Base-by-base conservation (phyloP, 352 stramenopile genomes). In the Aphanomyces invadans region DNA sequence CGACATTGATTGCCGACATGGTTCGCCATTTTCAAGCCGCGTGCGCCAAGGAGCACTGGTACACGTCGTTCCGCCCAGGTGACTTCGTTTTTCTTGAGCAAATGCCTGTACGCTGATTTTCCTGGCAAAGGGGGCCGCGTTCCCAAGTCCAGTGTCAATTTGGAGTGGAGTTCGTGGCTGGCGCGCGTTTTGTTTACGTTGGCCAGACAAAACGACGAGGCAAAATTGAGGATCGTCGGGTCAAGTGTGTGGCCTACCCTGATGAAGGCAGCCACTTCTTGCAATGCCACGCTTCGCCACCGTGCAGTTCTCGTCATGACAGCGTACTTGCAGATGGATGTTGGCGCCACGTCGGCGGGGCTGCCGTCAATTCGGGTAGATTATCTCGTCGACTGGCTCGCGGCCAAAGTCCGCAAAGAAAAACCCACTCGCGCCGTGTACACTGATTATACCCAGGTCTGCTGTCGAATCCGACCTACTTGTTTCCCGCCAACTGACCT, bases 371-470 rank as follows among this genome's bases (percentile, higher is more conserved):
- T 55, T n/a, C 29, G 29, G 5, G 10, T 65, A 2, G 39, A 65
- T 7, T 31, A 54, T 36, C 21, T 65, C 7, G 26, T 65, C 29
- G 59, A 65, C n/a, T 65, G 59, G 59, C 59, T 65, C 46, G 59
- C 31, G 19, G 46, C 21, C 2, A 55, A 55, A 52, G n/a, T 65
- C 17, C 59, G 59, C 25, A 65, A 65, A 28, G 29, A 44, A 45
- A 65, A 33, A n/a, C 59, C 33, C 17, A 42, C 38, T 4, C 59
- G 59, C 17, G 36, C 31, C 26, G 17, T 65, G 15, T 44, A 21
- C 3, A 55, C 59, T 2, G 46, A 44, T 2, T 65, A 65, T 28
- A 55, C 32, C 2, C 59, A 65, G 42, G 59, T 65, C 29, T 7
- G 39, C 4, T 26, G 29, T 36, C 15, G 26, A n/a, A n/a, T n/a